Evolutionary conservation across 257 asterid species (phyloP).

Genomic region (Anisodus acutangulus): DNA sequence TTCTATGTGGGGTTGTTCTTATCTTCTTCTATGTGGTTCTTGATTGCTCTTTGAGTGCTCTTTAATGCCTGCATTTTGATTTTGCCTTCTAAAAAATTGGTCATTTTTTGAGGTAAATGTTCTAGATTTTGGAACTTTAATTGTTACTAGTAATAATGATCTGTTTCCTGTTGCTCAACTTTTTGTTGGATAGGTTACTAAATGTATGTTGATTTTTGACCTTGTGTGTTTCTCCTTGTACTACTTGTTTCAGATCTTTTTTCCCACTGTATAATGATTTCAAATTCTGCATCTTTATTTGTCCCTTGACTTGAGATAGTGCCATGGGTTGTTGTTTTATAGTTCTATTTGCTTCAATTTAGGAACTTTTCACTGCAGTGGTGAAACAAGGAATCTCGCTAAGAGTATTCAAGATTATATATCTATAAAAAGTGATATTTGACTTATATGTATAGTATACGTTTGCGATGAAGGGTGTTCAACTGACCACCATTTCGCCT

Average conservation of each 20-base stretch:
- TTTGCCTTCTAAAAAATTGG: constrained; percentile 31
- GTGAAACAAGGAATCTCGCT: too few species aligned
- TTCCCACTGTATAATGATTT: constrained; percentile 33
- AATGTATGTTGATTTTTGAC: background rate
- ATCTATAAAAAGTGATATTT: too few species aligned
- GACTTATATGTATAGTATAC: too few species aligned
- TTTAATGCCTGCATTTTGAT: constrained; percentile 52
- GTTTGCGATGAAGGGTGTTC: too few species aligned
- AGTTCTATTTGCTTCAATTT: constrained; percentile 8
- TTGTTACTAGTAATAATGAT: constrained; percentile 20
- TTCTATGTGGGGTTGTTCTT: constrained; percentile 48
- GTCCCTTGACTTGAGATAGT: constrained; percentile 30
- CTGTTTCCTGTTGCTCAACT: background rate
- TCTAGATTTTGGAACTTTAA: constrained; percentile 32
- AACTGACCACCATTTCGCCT: too few species aligned
- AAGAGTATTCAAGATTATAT: too few species aligned
- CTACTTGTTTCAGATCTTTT: constrained; percentile 30
- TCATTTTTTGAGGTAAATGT: constrained; percentile 34
- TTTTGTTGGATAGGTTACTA: constrained; percentile 12
- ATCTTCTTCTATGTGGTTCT: constrained; percentile 55
- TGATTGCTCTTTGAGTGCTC: constrained; percentile 43
- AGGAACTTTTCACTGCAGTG: background rate
- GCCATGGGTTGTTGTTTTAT: constrained; percentile 10
- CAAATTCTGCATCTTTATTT: constrained; percentile 25
- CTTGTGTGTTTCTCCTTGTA: constrained; percentile 21